Evolutionary conservation across 805 yeast genomes (phyloP).

Genomic region (Candida pini): DNA sequence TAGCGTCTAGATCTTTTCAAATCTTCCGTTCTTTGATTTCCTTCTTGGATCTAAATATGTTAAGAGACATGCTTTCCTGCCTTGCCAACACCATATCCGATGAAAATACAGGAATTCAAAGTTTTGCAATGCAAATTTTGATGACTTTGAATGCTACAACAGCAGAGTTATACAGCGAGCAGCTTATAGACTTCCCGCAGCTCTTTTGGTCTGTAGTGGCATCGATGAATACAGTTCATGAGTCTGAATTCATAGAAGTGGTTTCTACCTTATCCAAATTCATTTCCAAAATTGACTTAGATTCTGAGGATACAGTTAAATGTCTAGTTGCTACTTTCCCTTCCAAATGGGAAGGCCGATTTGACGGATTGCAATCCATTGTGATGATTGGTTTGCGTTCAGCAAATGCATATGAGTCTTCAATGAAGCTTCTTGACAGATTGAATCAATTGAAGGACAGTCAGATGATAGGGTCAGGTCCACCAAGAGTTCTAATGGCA

Average conservation of each 20-base stretch:
- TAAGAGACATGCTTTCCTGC: slow-evolving; percentile 90
- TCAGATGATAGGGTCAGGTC: slow-evolving; percentile 70
- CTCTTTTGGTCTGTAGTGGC: slow-evolving; percentile 95
- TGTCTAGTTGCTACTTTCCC: slow-evolving; percentile 86
- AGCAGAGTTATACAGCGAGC: slow-evolving; percentile 74
- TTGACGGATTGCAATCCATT: slow-evolving; percentile 79
- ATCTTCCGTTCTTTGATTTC: slow-evolving; percentile 80
- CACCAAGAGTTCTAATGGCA: slow-evolving; percentile 63
- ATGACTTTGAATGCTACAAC: slow-evolving; percentile 94
- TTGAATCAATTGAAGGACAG: slow-evolving; percentile 63
- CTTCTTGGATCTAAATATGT: slow-evolving; percentile 78
- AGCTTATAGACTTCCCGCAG: slow-evolving; percentile 83
- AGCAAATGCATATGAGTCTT: slow-evolving; percentile 69
- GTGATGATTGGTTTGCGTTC: slow-evolving; percentile 83
- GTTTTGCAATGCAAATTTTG: slow-evolving; percentile 92
- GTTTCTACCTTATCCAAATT: slow-evolving; percentile 77
- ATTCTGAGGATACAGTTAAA: slow-evolving; percentile 77
- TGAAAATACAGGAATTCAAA: slow-evolving; percentile 83
- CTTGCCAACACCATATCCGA: slow-evolving; percentile 91
- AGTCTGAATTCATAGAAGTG: slow-evolving; percentile 87
- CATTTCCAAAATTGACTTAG: slow-evolving; percentile 79
- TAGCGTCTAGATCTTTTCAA: slow-evolving; percentile 96
- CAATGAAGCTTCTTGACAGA: slow-evolving; percentile 68
- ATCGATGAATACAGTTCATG: slow-evolving; percentile 82
- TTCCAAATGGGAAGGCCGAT: slow-evolving; percentile 90